Evolutionary conservation across 192 early-diverging fungal species (phyloP).

Genomic region (Spizellomyces sp.): DNA sequence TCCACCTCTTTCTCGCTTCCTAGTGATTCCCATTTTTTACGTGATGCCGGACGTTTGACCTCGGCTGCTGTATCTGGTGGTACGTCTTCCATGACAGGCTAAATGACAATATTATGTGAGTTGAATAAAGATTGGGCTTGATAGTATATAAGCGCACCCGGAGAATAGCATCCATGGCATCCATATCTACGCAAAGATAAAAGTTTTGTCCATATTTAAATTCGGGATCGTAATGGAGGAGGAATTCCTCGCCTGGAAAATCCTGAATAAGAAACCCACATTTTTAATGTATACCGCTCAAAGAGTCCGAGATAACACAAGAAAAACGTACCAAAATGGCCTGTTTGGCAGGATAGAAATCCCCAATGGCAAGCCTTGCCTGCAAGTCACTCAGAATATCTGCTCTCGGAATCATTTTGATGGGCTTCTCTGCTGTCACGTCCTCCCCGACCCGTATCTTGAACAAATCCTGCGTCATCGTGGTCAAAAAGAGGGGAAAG

Average conservation of each 20-base stretch:
- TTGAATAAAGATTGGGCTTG: not conserved
- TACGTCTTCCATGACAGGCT: conserved; percentile 25
- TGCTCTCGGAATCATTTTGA: conserved; percentile 59
- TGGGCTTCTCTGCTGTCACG: conserved; percentile 47
- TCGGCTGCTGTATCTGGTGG: conserved; percentile 16
- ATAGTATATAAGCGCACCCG: conserved; percentile 19
- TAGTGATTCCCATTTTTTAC: conserved; percentile 51
- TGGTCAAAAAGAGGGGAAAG: conserved; percentile 57
- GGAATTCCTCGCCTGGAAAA: conserved; percentile 59
- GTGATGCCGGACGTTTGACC: conserved; percentile 38
- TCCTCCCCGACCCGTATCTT: conserved; percentile 57
- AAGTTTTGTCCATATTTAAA: conserved; percentile 67
- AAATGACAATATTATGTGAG: not conserved
- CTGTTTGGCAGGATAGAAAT: conserved; percentile 58
- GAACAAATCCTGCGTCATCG: conserved; percentile 56
- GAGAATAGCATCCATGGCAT: conserved; percentile 46
- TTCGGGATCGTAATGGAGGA: conserved; percentile 54
- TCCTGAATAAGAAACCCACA: conserved; percentile 35
- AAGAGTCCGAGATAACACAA: not conserved
- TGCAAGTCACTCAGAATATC: conserved; percentile 59
- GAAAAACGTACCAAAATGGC: conserved; percentile 42
- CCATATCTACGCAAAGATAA: conserved; percentile 47
- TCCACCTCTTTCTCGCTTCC: conserved; percentile 69
- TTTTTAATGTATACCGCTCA: no score
- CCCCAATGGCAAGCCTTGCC: conserved; percentile 53